phyloP scores from a whole-genome alignment of 768 basidiomycete genomes.

The Tulasnella sp. region DNA sequence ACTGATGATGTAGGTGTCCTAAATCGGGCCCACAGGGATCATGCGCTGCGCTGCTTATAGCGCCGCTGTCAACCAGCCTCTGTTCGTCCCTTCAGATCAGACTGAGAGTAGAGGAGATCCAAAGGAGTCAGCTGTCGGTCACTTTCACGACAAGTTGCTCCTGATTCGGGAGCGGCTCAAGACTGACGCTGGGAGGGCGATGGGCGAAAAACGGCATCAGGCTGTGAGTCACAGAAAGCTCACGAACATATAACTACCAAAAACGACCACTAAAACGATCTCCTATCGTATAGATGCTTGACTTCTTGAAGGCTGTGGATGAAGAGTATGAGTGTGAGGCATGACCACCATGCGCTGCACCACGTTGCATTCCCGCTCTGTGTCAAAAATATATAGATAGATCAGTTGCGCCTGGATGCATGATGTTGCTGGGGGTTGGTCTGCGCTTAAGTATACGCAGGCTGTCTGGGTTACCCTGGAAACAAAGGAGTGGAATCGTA shows the following conservation, averaged over 20 bases:
- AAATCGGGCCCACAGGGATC: conserved; percentile 32
- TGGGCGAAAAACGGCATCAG: conserved; percentile 63
- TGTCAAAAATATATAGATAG: too few species aligned
- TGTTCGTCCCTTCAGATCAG: conserved; percentile 39
- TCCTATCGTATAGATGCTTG: conserved; percentile 39
- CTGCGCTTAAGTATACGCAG: too few species aligned
- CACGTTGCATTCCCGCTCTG: too few species aligned
- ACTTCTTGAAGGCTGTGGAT: conserved; percentile 45
- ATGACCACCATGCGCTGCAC: not conserved
- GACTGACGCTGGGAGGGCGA: conserved; percentile 53
- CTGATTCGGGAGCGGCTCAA: conserved; percentile 65
- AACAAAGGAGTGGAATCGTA: not conserved
- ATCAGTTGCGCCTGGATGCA: too few species aligned
- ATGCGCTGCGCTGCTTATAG: conserved; percentile 62
- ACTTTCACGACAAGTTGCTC: conserved; percentile 80
- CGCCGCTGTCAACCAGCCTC: conserved; percentile 40
- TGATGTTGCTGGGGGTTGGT: too few species aligned
- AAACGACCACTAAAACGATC: not conserved
- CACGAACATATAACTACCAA: not conserved
- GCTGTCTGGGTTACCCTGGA: too few species aligned
- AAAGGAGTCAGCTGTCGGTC: conserved; percentile 50
- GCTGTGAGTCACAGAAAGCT: conserved; percentile 36
- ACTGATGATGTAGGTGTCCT: not conserved
- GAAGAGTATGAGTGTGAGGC: conserved; percentile 18
- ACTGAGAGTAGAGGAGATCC: not conserved